These are phyloP conservation scores for Kwoniella sp. DNA, from an alignment of 768 basidiomycete genomes.

Conservation along the genomic window DNA sequence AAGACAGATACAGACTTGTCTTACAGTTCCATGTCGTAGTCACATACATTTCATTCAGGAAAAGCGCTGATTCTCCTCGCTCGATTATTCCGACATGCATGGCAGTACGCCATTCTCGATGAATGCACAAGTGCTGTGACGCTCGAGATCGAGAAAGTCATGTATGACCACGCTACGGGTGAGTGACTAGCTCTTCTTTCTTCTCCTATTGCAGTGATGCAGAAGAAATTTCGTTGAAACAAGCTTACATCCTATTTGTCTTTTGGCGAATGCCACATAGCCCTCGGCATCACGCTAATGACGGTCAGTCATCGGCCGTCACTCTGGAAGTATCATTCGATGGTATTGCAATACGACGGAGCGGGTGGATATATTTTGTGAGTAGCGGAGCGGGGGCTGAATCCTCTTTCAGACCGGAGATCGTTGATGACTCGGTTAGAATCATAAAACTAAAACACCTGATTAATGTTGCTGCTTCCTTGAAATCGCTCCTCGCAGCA, in stretches of 20 bases:
- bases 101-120: slow-evolving; percentile 92
- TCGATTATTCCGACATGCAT: no score
- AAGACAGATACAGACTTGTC: background rate
- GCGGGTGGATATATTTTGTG: slow-evolving; percentile 95
- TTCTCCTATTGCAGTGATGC: no score
- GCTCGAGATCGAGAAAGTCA: slow-evolving; percentile 83
- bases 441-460: no score
- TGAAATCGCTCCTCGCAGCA: slow-evolving; percentile 62
- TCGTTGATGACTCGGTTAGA: no score
- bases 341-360: slow-evolving; percentile 88
- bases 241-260: no score
- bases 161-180: slow-evolving; percentile 88
- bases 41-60: no score
- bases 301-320: slow-evolving; percentile 95
- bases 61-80: background rate
- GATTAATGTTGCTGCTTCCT: no score
- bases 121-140: slow-evolving; percentile 96
- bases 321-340: slow-evolving; percentile 75
- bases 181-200: background rate
- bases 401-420: no score
- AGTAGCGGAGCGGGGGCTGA: slow-evolving; percentile 57
- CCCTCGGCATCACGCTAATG: slow-evolving; percentile 83
- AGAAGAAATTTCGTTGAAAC: no score
- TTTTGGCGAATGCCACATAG: slow-evolving; percentile 35
- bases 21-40: no score